phyloP scores from a whole-genome alignment of 257 asterid species.

The Jacaranda mimosifolia region DNA sequence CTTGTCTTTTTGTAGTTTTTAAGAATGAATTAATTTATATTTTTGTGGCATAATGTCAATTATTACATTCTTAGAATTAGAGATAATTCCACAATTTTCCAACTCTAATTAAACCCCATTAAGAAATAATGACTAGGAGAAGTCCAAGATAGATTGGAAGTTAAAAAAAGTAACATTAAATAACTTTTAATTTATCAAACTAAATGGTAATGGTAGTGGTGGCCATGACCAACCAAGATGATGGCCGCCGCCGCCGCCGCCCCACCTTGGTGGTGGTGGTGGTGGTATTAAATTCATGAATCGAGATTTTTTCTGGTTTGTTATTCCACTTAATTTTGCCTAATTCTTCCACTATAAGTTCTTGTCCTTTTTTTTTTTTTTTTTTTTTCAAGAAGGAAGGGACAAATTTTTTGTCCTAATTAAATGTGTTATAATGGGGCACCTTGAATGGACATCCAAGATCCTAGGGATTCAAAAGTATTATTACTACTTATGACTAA shows the following conservation, averaged over 20 bases:
- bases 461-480: background rate
- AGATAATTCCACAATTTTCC: too few relatives aligned
- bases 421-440: background rate
- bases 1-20: too few relatives aligned
- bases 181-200: background rate
- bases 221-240: background rate
- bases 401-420: background rate
- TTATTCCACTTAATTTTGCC: background rate
- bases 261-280: conserved; percentile 7
- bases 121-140: too few relatives aligned
- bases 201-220: background rate
- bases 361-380: too few relatives aligned
- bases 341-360: background rate
- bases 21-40: too few relatives aligned
- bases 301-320: background rate
- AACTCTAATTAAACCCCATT: too few relatives aligned
- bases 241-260: conserved; percentile 3
- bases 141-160: background rate
- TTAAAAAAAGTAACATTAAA: background rate
- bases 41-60: too few relatives aligned
- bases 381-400: background rate
- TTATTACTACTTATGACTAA: background rate
- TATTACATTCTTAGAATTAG: too few relatives aligned
- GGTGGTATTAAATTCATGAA: conserved; percentile 21
- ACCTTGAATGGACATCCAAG: conserved; percentile 23